A percentile compares a stretch with the other conserved stretches of the same genome.
Evolutionary conservation across 805 yeast species (phyloP).

Genomic region (Maudiozyma saulgeensis): DNA sequence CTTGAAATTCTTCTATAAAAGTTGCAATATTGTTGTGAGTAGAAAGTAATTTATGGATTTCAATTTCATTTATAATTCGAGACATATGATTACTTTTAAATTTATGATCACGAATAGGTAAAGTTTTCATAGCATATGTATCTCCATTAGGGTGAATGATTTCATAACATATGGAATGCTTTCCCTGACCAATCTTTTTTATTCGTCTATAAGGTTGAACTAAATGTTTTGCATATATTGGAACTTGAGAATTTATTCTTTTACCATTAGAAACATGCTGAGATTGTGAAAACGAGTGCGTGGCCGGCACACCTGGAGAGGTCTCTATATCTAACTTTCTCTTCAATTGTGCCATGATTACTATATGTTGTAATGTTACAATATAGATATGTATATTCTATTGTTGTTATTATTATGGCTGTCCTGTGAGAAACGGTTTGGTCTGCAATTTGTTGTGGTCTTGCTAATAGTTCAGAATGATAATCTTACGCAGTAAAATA

Average conservation of each 20-base stretch:
- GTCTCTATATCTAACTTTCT: background rate
- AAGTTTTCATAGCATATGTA: slow-evolving; percentile 3
- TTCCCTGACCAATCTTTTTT: background rate
- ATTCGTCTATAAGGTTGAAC: slow-evolving; percentile 1
- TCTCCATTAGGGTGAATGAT: slow-evolving; percentile 3
- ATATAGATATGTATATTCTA: no score
- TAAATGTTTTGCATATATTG: background rate
- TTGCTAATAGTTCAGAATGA: no score
- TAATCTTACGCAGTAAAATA: no score
- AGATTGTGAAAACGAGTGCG: background rate
- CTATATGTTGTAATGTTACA: no score
- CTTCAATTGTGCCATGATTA: background rate
- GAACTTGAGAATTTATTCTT: slow-evolving; percentile 1
- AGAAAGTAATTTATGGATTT: slow-evolving; percentile 2
- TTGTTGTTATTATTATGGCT: no score
- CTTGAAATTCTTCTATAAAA: slow-evolving; percentile 1
- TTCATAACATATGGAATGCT: slow-evolving; percentile 2
- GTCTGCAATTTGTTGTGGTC: no score
- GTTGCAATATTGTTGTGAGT: background rate
- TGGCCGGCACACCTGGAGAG: background rate
- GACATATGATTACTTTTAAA: background rate
- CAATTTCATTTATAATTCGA: slow-evolving; percentile 1
- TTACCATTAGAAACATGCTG: background rate
- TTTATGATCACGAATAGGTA: slow-evolving; percentile 1
- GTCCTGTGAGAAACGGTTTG: no score